phyloP scores from a whole-genome alignment of 2,329 filamentous ascomycete species.

The Nothomitra cinnamomea region DNA sequence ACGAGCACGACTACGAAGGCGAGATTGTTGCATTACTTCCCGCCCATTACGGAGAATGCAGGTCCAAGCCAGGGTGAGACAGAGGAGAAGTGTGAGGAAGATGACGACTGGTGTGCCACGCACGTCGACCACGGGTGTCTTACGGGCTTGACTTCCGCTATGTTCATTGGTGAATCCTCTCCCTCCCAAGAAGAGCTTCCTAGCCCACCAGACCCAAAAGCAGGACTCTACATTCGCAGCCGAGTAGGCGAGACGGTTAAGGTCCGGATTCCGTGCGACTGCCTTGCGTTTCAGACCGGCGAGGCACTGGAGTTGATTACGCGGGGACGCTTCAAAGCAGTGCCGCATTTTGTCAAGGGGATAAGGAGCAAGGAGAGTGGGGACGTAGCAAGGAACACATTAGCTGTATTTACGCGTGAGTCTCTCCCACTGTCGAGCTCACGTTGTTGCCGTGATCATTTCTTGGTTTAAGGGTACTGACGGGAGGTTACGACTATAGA shows the following conservation, averaged over 20 bases:
- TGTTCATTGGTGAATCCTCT: slow-evolving; percentile 72
- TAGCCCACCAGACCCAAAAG: slow-evolving; percentile 59
- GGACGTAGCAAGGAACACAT: slow-evolving; percentile 61
- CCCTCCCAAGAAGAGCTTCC: slow-evolving; percentile 14
- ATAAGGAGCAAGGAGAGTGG: slow-evolving; percentile 33
- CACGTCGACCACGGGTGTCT: slow-evolving; percentile 86
- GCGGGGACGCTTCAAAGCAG: slow-evolving; percentile 75
- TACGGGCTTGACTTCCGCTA: slow-evolving; percentile 83
- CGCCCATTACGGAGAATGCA: slow-evolving; percentile 21
- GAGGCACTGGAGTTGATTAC: slow-evolving; percentile 86
- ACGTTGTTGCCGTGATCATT: neutral
- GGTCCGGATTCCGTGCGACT: slow-evolving; percentile 78
- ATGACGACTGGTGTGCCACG: slow-evolving; percentile 90
- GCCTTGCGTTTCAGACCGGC: slow-evolving; percentile 90
- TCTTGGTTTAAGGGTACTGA: neutral
- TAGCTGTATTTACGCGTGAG: slow-evolving; percentile 78
- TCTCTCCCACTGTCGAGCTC: neutral
- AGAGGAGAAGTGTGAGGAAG: slow-evolving; percentile 18
- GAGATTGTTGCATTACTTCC: slow-evolving; percentile 83
- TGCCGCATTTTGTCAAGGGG: slow-evolving; percentile 87
- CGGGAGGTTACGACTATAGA: slow-evolving; percentile 21
- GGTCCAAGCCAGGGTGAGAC: slow-evolving; percentile 6
- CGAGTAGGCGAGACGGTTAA: slow-evolving; percentile 71
- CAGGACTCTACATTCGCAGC: slow-evolving; percentile 88
- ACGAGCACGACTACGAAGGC: slow-evolving; percentile 83